Evolutionary conservation across 306 rosid species (phyloP), one percentile per base, ranked within the genome.

Genomic region (Casuarina glauca): DNA sequence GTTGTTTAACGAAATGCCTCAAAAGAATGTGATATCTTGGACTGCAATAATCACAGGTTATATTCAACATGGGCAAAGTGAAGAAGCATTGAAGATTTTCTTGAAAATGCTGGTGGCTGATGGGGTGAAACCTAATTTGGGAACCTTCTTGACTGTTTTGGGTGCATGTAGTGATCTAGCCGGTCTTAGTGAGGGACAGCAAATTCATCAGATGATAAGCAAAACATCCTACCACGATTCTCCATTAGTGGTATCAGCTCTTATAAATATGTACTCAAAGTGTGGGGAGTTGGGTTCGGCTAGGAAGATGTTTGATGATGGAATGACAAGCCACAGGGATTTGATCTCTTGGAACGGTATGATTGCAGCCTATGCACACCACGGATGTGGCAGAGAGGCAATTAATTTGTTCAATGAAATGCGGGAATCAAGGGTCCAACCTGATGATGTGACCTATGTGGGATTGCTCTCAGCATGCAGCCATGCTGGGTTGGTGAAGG

Each of bases 311-410:
- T 87, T 84, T 69, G 83, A 82, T 48, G 83, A 82, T 11, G 83
- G 85, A n/a, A 51, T 76, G 55, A 68, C 64, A 43, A 74, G 53
- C 70, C 79, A 80, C 39, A 77, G 83, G 64, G 90, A 87, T 78
- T 73, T 84, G 68, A 46, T 87, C 48, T 82, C 84, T 35, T 87
- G 90, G 90, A 87, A 84, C 42, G 86, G 88, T 41, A 87, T 87
- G 90, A 82, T 87, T 61, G 88, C 90, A 50, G 90, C 90, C 32
- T 87, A 84, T 77, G 86, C 86, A 8, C 88, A 87, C 69, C 87
- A 87, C 53, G 90, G 90, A 73, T 75, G 80, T 8, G 90, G 90
- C 26, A 46, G 17, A 9, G 83, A 87, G 71, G 88, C 87, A 54
- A 74, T 87, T 68, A 17, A 73, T 46, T 67, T 87, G 78, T 87